Evolutionary conservation across 2,329 filamentous ascomycete genomes (phyloP), one percentile per base, ranked within the genome.

Genomic region (Aspergillus jensenii): DNA sequence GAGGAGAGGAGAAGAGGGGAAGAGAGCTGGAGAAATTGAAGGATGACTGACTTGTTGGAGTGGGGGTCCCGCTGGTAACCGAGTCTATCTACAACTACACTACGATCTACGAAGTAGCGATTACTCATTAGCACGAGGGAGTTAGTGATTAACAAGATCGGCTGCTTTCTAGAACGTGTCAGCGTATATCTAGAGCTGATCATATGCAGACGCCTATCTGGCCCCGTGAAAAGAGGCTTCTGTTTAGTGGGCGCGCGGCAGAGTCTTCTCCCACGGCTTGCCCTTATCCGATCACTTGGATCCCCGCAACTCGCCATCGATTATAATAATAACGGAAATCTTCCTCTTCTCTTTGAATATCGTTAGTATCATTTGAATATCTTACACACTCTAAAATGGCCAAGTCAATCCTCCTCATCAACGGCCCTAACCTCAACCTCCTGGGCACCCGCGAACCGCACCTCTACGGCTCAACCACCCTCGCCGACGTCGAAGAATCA

Each of bases 381-480:
- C 35, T 37, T 37, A n/a, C 35, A 37, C 15, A 37, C 15, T 35
- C 14, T n/a, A 68, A 57, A 65, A 73, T 73, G 70, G 62, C 56
- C 37, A 73, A 72, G 63, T 70, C 71, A 49, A 86, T 91, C 69
- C 86, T 91, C 65, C 80, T 91, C 63, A 86, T 92, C 78, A 91
- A 91, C 74, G 89, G 90, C n/a, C 89, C 89, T 33, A 93, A 93
- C 73, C 87, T 93, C 66, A 92, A 92, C 76, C 86, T 93, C 50
- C 83, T 93, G 31, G 90, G 90, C 37, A 88, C 84, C 12, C 82
- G 90, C 21, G 89, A 93, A 71, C 89, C 90, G 15, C 77, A 85
- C 27, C 82, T 91, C 67, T 92, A 93, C 77, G 90, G 90, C 68
- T 80, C 78, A 60, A 86, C 85, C 0, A 91, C 89, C 0, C 84